Evolutionary conservation across 306 rosid genomes (phyloP), one percentile per base, ranked within the genome.

Genomic region (Cyclanthera cordifolia): DNA sequence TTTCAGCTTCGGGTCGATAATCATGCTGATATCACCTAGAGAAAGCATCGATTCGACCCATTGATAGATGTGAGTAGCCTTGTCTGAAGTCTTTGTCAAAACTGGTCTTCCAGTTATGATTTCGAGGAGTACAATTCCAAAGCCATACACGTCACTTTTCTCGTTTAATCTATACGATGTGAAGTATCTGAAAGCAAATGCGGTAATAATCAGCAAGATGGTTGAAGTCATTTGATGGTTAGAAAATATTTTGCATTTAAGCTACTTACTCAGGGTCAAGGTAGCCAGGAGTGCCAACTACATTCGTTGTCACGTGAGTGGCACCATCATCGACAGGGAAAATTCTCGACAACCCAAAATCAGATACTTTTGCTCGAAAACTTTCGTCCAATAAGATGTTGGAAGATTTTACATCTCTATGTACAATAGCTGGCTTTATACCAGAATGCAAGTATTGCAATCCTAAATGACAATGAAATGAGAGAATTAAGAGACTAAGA

Each of bases 221-320:
- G 56, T 47, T 24, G 57, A 15, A 25, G 28, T n/a, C 8, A 11
- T 67, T 25, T 67, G 39, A 6, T 67, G 4, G 53, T 67, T 13
- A 47, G 19, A 3, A 20, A 63, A 20, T 0, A 2, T 12, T 41
- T 41, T 24, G 46, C 13, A 55, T 41, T 4, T 0, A 0, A 56
- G 12, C 46, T 43, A 43, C 75, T 71, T 47, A 71, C 75, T 71
- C 75, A 2, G 75, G 75, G 15, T 71, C 75, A 17, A 71, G 75
- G 68, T 71, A 71, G 12, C 75, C 75, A 11, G 67, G 75, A 25
- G 75, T 71, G 30, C 75, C 75, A 8, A 71, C 75, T 13, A 71
- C 75, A 56, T 71, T 71, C 9, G 75, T 71, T 56, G 68, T 71
- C 45, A 71, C 63, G 28, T 71, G 75, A 25, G 75, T 71, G 68